Base-by-base conservation (phyloP, 345 rosid species). In the Syzygium aqueum region DNA sequence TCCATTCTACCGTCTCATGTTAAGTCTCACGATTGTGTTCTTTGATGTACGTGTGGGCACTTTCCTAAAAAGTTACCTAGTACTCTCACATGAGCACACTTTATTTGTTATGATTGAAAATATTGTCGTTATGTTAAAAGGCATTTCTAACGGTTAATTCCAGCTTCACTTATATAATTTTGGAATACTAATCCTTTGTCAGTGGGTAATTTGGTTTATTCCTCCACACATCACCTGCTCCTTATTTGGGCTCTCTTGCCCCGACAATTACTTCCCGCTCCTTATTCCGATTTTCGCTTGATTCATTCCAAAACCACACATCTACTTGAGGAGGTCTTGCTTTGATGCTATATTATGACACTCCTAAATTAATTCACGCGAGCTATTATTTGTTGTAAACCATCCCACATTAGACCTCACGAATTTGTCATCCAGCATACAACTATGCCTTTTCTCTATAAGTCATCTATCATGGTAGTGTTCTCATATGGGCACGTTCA, bases 351-450 rank as follows among this genome's bases (percentile, higher is more conserved):
- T 16, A 4, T 33, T 33, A 16, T 8, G 37, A 33, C 2, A 0
- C 12, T 10, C 7, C 0, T 17, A 3, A 33, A 67, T 33, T 33
- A 67, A 33, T 13, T 67, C 8, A 67, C 7, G 8, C 0, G 2
- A n/a, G 13, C 13, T 33, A 8, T 67, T 33, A 3, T 9, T 30
- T 14, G 9, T 33, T 67, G 33, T 67, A 22, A 67, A 33, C 43
- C 0, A 0, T 67, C 46, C 25, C 13, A 17, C 2, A 1, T 67
- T 33, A 33, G 6, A 17, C 7, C 0, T 67, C 0, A 1, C 0
- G 0, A 3, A 33, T 65, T 33, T 33, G 6, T 67, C 78, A 67
- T 67, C 21, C 0, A 9, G 5, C 2, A 0, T 67, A 67, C 3
- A 17, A 9, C 19, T 30, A 61, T 12, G 33, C 73, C 9, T 0